Evolutionary conservation across 2,329 filamentous ascomycete species (phyloP), one percentile per base, ranked within the genome.

Genomic region (Aspergillus sergii): DNA sequence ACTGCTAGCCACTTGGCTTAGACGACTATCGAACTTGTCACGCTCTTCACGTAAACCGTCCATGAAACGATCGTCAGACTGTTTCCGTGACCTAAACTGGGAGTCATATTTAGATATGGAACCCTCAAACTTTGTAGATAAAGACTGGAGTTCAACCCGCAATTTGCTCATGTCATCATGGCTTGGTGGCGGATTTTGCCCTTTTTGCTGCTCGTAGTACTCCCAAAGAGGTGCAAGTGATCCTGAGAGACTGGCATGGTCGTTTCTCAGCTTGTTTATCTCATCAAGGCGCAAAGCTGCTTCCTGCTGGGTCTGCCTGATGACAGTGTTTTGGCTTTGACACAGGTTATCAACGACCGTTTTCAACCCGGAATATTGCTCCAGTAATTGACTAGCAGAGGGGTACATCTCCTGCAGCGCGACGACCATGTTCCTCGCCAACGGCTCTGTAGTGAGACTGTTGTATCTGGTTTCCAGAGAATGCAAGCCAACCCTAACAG

Each of bases 391-490:
- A 39, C 64, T 66, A 46, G 73, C 60, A n/a, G 70, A 71, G 1
- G 78, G 78, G 43, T 77, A 78, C 69, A 77, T 72, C 57, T 77
- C 72, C 39, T 73, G 72, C 66, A 80, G 73, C 3, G 71, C 70
- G 23, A 59, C 65, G 26, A 77, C 57, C 68, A 80, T 78, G 16
- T 72, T 67, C n/a, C 70, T 72, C 2, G 75, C 73, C 21, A 82
- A 57, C 3, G 73, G 67, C 12, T 76, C 75, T 0, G 79, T 79
- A 21, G 71, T 72, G 9, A 88, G 71, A 65, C 84, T 85, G 60
- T 81, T 82, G 63, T 81, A 86, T 64, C 84, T 84, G 0, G 64
- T 60, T 68, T 85, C 80, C 9, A 88, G 66, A 0, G 77, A 79
- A 34, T 72, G 70, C 26, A 78, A 41, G n/a, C 68, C 70, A 23